Conservation (phyloP, 202 grass and related monocot genomes). For the Tripidium arundinaceum region DNA sequence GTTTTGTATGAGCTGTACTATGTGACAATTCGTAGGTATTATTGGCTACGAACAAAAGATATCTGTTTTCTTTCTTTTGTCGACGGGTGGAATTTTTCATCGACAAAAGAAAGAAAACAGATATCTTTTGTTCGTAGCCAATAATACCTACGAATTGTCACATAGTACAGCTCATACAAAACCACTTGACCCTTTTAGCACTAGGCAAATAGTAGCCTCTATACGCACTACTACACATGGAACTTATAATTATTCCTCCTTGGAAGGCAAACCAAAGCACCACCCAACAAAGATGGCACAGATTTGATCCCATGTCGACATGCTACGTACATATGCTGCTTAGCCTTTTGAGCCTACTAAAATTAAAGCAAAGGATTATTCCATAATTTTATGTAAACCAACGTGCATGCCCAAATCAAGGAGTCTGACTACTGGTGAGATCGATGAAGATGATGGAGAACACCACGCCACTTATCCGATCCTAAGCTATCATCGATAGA, state of each 20-base stretch:
- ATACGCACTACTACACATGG: not conserved
- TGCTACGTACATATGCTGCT: not conserved
- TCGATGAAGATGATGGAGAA: conserved; percentile 27
- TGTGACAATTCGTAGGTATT: conserved; percentile 3
- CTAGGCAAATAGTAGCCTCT: not conserved
- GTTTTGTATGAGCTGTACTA: conserved; percentile 7
- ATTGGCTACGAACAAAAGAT: too few species aligned
- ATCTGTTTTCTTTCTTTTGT: too few species aligned
- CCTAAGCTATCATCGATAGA: not conserved
- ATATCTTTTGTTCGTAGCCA: too few species aligned
- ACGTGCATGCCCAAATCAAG: too few species aligned
- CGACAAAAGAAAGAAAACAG: too few species aligned
- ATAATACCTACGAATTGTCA: too few species aligned
- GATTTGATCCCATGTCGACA: conserved; percentile 23
- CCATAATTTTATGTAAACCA: too few species aligned
- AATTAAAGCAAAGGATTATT: too few species aligned
- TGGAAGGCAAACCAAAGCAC: conserved; percentile 25
- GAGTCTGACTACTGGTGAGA: not conserved
- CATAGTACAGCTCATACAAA: conserved; percentile 1
- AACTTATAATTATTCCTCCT: conserved; percentile 37
- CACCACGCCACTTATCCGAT: conserved; percentile 19
- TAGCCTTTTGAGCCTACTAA: conserved; percentile 45
- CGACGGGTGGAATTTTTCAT: too few species aligned
- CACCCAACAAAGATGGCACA: conserved; percentile 28
- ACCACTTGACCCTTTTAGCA: conserved; percentile 18